Evolutionary conservation across 2,329 filamentous ascomycete genomes (phyloP), one percentile per base, ranked within the genome.

Genomic region (Atkinsonella texensis): DNA sequence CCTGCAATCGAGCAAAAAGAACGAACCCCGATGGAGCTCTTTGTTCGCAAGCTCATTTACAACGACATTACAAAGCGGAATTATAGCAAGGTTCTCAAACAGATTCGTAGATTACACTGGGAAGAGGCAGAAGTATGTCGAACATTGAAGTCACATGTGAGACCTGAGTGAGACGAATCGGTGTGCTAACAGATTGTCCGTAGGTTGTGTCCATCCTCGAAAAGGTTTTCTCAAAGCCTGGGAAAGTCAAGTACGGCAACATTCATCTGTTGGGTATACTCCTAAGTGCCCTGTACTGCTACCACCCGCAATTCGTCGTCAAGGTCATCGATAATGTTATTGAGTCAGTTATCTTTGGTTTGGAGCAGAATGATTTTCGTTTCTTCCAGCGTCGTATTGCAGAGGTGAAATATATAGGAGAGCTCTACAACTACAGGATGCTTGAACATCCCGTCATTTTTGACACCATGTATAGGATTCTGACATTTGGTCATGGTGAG

Each of bases 401-500:
- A 2, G 91, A 97, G 67, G 88, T 95, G 62, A 97, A 96, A 65
- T 98, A 96, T 64, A 75, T 98, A 5, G 90, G 88, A 20, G 93
- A 98, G 68, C 79, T 98, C 10, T 98, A 98, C 72, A 95, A 96
- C 62, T 98, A 97, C 65, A 87, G 93, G 52, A 88, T 98, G 80
- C 79, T 98, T 39, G 93, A 98, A 66, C 93, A 95, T 43, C 87
- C 88, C 0, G 86, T 97, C 23, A 85, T 98, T 49, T 98, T 98
- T 61, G 93, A 98, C 63, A 88, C 85, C 1, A 78, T 98, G 68
- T 98, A 96, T 73, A 89, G 89, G 63, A 86, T 98, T 59, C 77
- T 96, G 65, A 95, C 89, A 8, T 95, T 95, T 65, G 93, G 91
- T 28, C 88, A 97, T 66, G 82, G 79, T 78, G 64, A 65, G 75